A percentile compares a stretch with the other conserved stretches of the same genome.
phyloP scores from a whole-genome alignment of 2,329 filamentous ascomycete species.

The Rutstroemia sydowiana region DNA sequence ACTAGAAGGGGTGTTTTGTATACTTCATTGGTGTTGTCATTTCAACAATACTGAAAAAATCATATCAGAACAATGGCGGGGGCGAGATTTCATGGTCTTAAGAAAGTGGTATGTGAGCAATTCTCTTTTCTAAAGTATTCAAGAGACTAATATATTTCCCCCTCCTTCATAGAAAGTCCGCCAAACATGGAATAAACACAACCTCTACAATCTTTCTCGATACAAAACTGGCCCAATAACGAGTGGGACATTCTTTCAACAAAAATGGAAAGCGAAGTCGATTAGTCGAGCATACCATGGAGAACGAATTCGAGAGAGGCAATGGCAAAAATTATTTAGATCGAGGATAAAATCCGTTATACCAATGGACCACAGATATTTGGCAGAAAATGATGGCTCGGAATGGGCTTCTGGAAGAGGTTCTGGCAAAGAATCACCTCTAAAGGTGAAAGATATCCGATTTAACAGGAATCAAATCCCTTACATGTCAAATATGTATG shows the following conservation, averaged over 20 bases:
- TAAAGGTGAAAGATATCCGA: conserved; percentile 44
- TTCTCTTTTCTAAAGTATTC: background rate
- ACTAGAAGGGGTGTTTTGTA: too few relatives aligned
- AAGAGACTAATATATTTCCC: background rate
- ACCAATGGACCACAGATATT: conserved; percentile 72
- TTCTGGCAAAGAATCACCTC: conserved; percentile 44
- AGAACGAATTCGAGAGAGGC: conserved; percentile 84
- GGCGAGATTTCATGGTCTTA: conserved; percentile 8
- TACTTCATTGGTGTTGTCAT: too few relatives aligned
- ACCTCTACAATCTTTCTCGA: conserved; percentile 78
- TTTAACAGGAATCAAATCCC: conserved; percentile 48
- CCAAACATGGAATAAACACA: conserved; percentile 96
- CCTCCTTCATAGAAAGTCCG: conserved; percentile 65
- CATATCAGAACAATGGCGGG: conserved; percentile 8
- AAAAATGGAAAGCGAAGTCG: conserved; percentile 93
- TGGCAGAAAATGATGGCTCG: conserved; percentile 76
- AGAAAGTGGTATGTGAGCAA: conserved; percentile 7
- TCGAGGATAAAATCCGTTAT: conserved; percentile 74
- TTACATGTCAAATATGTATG: conserved; percentile 95
- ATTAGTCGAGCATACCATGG: conserved; percentile 82
- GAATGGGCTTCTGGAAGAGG: conserved; percentile 78
- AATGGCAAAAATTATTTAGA: conserved; percentile 92
- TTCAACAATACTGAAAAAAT: background rate
- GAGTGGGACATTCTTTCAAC: conserved; percentile 79
- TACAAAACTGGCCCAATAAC: conserved; percentile 37